Conservation (phyloP, 1,284 basidiomycete genomes). For the Termitomyces sp. region DNA sequence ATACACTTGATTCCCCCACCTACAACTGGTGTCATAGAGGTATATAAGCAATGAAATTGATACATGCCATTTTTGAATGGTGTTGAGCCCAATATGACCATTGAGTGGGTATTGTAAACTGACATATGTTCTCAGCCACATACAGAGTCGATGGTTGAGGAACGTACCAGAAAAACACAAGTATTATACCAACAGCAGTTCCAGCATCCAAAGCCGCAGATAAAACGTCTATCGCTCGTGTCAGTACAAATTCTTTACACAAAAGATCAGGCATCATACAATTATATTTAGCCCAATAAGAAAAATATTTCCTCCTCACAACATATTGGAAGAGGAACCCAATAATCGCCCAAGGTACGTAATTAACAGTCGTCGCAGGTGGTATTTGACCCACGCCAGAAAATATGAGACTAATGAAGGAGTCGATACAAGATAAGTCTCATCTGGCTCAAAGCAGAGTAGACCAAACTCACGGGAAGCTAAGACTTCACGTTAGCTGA, state of each 20-base stretch:
- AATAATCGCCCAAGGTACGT: constrained; percentile 51
- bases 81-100: constrained; percentile 11
- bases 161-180: constrained; percentile 47
- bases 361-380: constrained; percentile 55
- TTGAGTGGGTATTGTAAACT: constrained; percentile 19
- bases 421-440: background rate
- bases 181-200: constrained; percentile 41
- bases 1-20: constrained; percentile 18
- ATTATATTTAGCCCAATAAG: constrained; percentile 62
- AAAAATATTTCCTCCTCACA: constrained; percentile 41
- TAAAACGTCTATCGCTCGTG: constrained; percentile 37
- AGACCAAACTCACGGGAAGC: constrained; percentile 32
- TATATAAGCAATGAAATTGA: background rate
- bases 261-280: constrained; percentile 28
- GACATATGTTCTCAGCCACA: background rate
- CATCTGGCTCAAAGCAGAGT: background rate
- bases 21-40: background rate
- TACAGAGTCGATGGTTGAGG: background rate
- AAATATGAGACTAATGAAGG: constrained; percentile 38
- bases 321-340: constrained; percentile 57
- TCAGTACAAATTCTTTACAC: constrained; percentile 1
- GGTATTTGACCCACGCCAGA: constrained; percentile 50
- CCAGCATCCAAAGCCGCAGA: constrained; percentile 50
- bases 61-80: constrained; percentile 11
- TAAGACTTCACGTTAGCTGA: constrained; percentile 14